Base-by-base conservation (phyloP, 108 stramenopile genomes). In the Fragilaria crotonensis region DNA sequence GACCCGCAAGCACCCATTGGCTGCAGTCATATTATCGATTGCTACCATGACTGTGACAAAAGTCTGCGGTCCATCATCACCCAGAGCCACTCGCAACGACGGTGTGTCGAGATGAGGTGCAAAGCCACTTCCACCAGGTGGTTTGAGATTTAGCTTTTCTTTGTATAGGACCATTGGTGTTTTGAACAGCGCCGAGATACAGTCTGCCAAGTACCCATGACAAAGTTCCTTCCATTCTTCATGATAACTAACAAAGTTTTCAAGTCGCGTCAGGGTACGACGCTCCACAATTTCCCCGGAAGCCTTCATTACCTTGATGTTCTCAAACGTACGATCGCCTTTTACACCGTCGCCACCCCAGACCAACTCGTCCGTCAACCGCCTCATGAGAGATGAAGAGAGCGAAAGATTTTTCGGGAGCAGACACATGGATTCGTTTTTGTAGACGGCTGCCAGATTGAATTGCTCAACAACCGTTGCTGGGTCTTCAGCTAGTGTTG, bases 91-190 rank as follows among this genome's bases (percentile, higher is more conserved):
- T 32, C 75, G 64, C 0, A 85, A 61, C 2, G 80, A 81, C 0
- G 85, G 85, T 9, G 61, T 57, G 52, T 86, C 85, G 18, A 82
- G 52, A 66, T 86, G 85, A 20, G 85, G 85, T 1, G 85, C 85
- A 69, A 82, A 86, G 27, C 85, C 85, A 47, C 61, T 76, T 17
- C 81, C 81, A 28, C 79, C 78, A 0, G 81, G 79, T 11, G 85
- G 85, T 62, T 87, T 87, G 18, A 82, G 44, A 56, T 87, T 87
- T 18, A 87, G 66, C 63, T 87, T 87, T 69, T 87, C 85, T 56
- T 87, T 87, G 68, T 62, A 87, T 51, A 87, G 59, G 0, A 79
- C 79, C 76, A 80, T 78, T 46, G 71, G 63, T 25, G 48, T 33
- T 0, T 68, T 74, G 45, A 75, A 55, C 0, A 65, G 52, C 20